Evolutionary conservation across 371 early-diverging fungal species (phyloP).

Genomic region (Thermomucor indicae-seudaticae): DNA sequence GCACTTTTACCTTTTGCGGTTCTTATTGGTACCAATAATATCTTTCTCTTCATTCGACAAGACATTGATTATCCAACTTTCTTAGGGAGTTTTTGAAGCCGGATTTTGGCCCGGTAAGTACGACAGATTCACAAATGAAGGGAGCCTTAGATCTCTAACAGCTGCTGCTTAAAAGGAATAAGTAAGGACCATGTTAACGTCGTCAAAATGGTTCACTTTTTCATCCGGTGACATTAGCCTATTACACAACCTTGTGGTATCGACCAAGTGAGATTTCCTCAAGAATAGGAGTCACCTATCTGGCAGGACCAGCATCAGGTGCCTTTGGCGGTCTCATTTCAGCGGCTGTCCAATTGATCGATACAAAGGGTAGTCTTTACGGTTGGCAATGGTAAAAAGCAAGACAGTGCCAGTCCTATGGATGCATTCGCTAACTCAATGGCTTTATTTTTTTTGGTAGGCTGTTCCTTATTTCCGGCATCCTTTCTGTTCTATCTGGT

Average conservation of each 20-base stretch:
- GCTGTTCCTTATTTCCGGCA: conserved; percentile 37
- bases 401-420: too few relatives aligned
- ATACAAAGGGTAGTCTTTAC: conserved; percentile 34
- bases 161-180: conserved; percentile 13
- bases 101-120: conserved; percentile 47
- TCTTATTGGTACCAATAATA: conserved; percentile 27
- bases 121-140: too few relatives aligned
- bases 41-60: background rate
- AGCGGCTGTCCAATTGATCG: conserved; percentile 40
- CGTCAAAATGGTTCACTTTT: background rate
- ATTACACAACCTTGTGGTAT: conserved; percentile 47
- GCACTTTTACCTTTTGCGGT: conserved; percentile 46
- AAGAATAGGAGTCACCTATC: conserved; percentile 40
- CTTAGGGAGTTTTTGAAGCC: conserved; percentile 44
- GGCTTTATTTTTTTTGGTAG: background rate
- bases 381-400: conserved; percentile 45
- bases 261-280: conserved; percentile 41
- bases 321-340: conserved; percentile 49
- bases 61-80: background rate
- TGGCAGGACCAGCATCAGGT: conserved; percentile 44
- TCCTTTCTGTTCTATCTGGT: conserved; percentile 36
- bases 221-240: conserved; percentile 20
- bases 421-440: too few relatives aligned
- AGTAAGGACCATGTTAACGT: conserved; percentile 14
- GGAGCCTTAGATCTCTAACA: background rate